Evolutionary conservation across 176 grass and related monocot species (phyloP).

Genomic region (Cenchrus americanus): DNA sequence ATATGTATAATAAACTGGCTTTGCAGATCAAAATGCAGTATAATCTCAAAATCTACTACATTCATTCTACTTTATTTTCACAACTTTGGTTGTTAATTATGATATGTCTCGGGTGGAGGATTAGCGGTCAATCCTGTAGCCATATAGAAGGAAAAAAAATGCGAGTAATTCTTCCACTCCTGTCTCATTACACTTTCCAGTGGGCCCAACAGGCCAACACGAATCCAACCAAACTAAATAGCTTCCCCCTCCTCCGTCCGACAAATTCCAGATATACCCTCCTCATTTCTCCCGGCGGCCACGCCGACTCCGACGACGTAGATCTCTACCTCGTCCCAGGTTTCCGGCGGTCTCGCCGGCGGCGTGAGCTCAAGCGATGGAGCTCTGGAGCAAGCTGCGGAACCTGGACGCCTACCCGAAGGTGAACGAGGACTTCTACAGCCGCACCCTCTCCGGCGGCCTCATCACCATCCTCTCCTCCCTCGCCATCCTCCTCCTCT

Average conservation of each 20-base stretch:
- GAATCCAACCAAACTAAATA: conserved; percentile 30
- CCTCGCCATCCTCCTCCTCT: conserved; percentile 84
- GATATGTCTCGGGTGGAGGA: neutral
- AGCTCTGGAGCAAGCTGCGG: conserved; percentile 80
- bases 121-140: neutral
- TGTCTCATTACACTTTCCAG: neutral
- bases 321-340: conserved; percentile 52
- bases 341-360: conserved; percentile 36
- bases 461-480: conserved; percentile 93
- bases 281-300: conserved; percentile 36
- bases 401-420: conserved; percentile 98
- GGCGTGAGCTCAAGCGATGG: conserved; percentile 55
- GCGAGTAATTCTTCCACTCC: neutral
- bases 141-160: neutral
- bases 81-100: neutral
- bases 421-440: conserved; percentile 99
- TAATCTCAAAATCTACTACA: neutral
- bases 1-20: too few relatives aligned
- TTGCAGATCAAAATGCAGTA: too few relatives aligned
- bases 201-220: neutral
- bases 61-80: neutral
- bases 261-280: conserved; percentile 54
- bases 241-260: neutral
- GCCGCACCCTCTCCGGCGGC: conserved; percentile 89
- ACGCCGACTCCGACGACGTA: conserved; percentile 27